These are phyloP conservation scores for Sphenostylis stenocarpa DNA, from an alignment of 306 rosid species.

Conservation along the genomic window DNA sequence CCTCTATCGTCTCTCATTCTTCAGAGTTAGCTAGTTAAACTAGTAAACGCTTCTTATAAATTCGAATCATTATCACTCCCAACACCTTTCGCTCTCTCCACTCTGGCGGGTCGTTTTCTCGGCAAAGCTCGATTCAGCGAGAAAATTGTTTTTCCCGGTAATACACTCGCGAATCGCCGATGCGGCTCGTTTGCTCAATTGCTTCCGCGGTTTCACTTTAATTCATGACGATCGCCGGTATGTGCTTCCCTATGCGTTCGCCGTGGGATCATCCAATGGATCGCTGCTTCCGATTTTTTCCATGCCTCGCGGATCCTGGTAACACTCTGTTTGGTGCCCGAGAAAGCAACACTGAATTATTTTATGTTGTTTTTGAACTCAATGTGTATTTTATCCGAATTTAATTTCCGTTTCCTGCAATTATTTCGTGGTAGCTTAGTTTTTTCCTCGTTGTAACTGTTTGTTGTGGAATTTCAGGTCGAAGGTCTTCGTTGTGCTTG, in stretches of 20 bases:
- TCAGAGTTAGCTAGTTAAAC: background rate
- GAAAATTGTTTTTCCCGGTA: constrained; percentile 25
- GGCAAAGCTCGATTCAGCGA: background rate
- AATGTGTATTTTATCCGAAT: background rate
- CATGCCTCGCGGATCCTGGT: constrained; percentile 92
- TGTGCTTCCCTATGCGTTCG: constrained; percentile 42
- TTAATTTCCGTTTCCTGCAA: background rate
- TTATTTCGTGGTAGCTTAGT: background rate
- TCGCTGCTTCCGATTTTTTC: constrained; percentile 50
- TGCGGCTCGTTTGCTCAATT: constrained; percentile 8
- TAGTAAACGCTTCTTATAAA: background rate
- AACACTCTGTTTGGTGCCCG: background rate
- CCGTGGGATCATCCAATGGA: constrained; percentile 53
- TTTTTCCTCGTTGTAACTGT: background rate
- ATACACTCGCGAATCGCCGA: constrained; percentile 29
- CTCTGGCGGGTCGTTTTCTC: constrained; percentile 10
- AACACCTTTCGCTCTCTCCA: background rate
- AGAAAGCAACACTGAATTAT: background rate
- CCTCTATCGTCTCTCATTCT: background rate
- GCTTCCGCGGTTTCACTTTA: background rate
- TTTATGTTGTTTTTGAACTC: background rate
- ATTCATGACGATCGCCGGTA: constrained; percentile 52
- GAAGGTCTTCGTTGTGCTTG: constrained; percentile 77
- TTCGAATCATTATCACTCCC: background rate
- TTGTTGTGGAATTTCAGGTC: constrained; percentile 55